Evolutionary conservation across 2,329 filamentous ascomycete genomes (phyloP).

Genomic region (Colletotrichum liriopes): DNA sequence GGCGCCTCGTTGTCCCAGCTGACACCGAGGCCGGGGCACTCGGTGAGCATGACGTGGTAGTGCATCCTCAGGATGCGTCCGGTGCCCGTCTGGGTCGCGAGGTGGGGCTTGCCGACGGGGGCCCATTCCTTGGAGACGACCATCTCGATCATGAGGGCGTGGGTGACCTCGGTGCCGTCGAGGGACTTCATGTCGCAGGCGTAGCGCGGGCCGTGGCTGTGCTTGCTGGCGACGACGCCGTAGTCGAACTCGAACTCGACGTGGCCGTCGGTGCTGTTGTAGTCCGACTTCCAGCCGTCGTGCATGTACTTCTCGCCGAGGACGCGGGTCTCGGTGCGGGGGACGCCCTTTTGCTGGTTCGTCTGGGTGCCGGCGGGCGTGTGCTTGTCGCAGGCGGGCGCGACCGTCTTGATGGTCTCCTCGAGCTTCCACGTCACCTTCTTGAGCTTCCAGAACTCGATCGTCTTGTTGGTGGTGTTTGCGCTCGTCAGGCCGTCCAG

Average conservation of each 20-base stretch:
- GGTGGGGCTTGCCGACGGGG: slow-evolving; percentile 76
- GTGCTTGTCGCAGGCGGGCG: slow-evolving; percentile 86
- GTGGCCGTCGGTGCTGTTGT: slow-evolving; percentile 67
- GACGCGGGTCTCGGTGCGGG: slow-evolving; percentile 82
- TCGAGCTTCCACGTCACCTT: slow-evolving; percentile 95
- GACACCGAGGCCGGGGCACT: slow-evolving; percentile 88
- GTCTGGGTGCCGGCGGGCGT: slow-evolving; percentile 63
- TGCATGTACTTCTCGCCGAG: slow-evolving; percentile 88
- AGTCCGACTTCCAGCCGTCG: slow-evolving; percentile 89
- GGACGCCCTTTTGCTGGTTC: slow-evolving; percentile 72
- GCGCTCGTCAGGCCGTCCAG: slow-evolving; percentile 87
- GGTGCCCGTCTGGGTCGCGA: slow-evolving; percentile 88
- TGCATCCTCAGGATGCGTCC: slow-evolving; percentile 94
- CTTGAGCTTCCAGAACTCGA: slow-evolving; percentile 88
- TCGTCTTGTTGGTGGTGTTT: slow-evolving; percentile 78
- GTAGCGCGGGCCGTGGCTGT: slow-evolving; percentile 70
- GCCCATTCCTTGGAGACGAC: slow-evolving; percentile 94
- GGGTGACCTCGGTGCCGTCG: slow-evolving; percentile 84
- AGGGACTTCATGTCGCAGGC: slow-evolving; percentile 84
- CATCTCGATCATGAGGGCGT: slow-evolving; percentile 92
- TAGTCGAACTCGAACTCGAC: slow-evolving; percentile 89
- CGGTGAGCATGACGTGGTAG: slow-evolving; percentile 86
- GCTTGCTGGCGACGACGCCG: slow-evolving; percentile 55
- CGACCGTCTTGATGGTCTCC: slow-evolving; percentile 85
- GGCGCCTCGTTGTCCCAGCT: slow-evolving; percentile 98